Percentiles rank a stretch among this genome's conserved stretches.
These are phyloP conservation scores for Phytophthora rubi DNA, from an alignment of 352 stramenopile species.

Conservation along the genomic window DNA sequence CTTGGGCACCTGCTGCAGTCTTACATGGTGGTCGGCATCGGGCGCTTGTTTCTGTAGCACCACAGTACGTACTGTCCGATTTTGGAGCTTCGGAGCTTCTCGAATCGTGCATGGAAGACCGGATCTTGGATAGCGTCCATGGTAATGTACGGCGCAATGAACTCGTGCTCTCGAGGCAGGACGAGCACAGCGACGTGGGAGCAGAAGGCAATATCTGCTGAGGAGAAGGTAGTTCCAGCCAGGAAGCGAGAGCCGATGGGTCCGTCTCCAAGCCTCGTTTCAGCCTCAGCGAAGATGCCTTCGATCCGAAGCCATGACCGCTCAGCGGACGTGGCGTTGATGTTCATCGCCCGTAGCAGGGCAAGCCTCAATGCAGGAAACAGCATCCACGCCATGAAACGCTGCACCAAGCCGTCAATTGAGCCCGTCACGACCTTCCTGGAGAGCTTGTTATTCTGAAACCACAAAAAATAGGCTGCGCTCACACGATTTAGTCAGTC, in stretches of 20 bases:
- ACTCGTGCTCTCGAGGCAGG: constrained; percentile 44
- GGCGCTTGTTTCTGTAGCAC: constrained; percentile 63
- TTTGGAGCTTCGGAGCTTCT: constrained; percentile 45
- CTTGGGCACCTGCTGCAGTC: neutral
- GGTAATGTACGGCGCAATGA: constrained; percentile 41
- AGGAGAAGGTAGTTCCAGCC: constrained; percentile 46
- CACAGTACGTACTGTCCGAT: constrained; percentile 52
- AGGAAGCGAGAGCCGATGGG: constrained; percentile 50
- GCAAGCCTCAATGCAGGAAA: constrained; percentile 41
- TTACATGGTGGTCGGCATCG: neutral
- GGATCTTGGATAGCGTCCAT: constrained; percentile 28
- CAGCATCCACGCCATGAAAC: constrained; percentile 24
- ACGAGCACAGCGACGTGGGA: constrained; percentile 55
- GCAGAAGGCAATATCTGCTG: constrained; percentile 62
- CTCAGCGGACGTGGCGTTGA: constrained; percentile 39
- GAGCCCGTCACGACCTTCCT: constrained; percentile 33
- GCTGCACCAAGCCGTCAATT: constrained; percentile 28
- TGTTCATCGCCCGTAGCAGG: constrained; percentile 39
- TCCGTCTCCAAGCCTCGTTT: constrained; percentile 42
- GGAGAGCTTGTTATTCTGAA: constrained; percentile 28
- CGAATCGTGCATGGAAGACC: constrained; percentile 35
- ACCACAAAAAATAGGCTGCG: constrained; percentile 45
- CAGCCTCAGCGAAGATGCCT: constrained; percentile 23
- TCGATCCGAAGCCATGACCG: constrained; percentile 44
- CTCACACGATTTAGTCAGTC: neutral